These are phyloP conservation scores for Trametes elegans DNA, from an alignment of 768 basidiomycete species.

Conservation along the genomic window DNA sequence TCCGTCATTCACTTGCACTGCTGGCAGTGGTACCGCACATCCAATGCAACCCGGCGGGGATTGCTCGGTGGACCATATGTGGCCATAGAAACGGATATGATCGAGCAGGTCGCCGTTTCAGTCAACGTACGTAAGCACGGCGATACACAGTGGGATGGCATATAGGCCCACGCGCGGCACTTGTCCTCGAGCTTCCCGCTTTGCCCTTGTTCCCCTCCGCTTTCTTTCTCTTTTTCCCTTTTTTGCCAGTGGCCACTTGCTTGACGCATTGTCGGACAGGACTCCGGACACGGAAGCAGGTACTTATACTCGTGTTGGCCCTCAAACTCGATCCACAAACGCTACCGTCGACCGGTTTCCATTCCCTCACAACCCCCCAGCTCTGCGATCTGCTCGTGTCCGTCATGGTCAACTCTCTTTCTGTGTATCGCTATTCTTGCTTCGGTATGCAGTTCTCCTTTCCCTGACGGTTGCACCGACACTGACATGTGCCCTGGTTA, in stretches of 20 bases:
- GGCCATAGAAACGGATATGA: conserved; percentile 15
- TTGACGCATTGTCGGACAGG: conserved; percentile 31
- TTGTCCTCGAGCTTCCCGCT: conserved; percentile 16
- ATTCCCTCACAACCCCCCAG: conserved; percentile 25
- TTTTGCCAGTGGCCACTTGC: conserved; percentile 17
- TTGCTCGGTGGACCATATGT: too few relatives aligned
- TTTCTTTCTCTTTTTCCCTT: conserved; percentile 1
- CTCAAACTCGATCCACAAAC: conserved; percentile 8
- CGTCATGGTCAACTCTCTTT: conserved; percentile 45
- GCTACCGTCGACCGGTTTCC: conserved; percentile 35
- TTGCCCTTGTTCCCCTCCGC: conserved; percentile 10
- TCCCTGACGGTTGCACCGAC: not conserved
- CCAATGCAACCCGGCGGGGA: too few relatives aligned
- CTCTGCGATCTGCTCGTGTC: conserved; percentile 23
- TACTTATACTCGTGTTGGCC: conserved; percentile 22
- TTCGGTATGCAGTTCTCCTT: conserved; percentile 53
- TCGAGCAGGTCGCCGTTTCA: conserved; percentile 13
- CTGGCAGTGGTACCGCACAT: too few relatives aligned
- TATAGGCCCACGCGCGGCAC: not conserved
- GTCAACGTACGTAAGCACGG: conserved; percentile 15
- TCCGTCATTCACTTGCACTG: too few relatives aligned
- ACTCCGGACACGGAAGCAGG: conserved; percentile 31
- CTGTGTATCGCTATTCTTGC: conserved; percentile 54
- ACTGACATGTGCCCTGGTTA: conserved; percentile 27
- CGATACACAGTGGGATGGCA: conserved; percentile 6